Base-by-base conservation (phyloP, 106 monocot genomes). In the Apostasia shenzhenica region DNA sequence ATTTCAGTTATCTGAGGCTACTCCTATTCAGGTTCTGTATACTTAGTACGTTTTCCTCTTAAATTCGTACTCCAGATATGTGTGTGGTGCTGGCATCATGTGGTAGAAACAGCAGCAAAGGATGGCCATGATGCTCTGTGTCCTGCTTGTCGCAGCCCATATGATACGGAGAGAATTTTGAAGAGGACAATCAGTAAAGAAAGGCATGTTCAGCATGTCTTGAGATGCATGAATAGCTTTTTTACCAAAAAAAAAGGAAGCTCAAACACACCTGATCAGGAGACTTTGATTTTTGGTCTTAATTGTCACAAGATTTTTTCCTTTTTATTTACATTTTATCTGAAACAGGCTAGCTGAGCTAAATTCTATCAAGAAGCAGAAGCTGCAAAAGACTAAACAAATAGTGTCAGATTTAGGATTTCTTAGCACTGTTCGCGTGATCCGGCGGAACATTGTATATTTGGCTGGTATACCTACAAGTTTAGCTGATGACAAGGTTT, bases 31-130 rank as follows among this genome's bases (percentile, higher is more conserved):
- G 26, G 26, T 26, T 26, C 26, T 0, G 26, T 26, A 26, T 26
- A 26, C 26, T 26, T 26, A 26, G 26, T 26, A 26, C 26, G 26
- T 26, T 26, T 26, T 26, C 26, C 26, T 26, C 26, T 26, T 26
- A 26, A 26, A 3, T 62, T 70, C 50, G 58, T 65, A 44, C 48
- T 64, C 26, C 46, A 86, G 86, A 82, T 86, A 70, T 86, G 86
- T 54, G 55, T 82, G 55, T 86, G 86, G 86, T 86, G 86, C 62
- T 82, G 82, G 82, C 72, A 86, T 77, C 68, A 70, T 46, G 70
- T 82, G 66, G 70, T 82, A 11, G 62, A 73, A 61, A 79, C 72
- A 48, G 73, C 73, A 66, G 73, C 75, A 49, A 81, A 72, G 68
- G 73, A 76, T 69, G 67, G 63, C 40, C 52, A 14, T 14, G 69